These are phyloP conservation scores for Metschnikowia chrysomelidarum DNA, from an alignment of 805 yeast species.

Conservation along the genomic window DNA sequence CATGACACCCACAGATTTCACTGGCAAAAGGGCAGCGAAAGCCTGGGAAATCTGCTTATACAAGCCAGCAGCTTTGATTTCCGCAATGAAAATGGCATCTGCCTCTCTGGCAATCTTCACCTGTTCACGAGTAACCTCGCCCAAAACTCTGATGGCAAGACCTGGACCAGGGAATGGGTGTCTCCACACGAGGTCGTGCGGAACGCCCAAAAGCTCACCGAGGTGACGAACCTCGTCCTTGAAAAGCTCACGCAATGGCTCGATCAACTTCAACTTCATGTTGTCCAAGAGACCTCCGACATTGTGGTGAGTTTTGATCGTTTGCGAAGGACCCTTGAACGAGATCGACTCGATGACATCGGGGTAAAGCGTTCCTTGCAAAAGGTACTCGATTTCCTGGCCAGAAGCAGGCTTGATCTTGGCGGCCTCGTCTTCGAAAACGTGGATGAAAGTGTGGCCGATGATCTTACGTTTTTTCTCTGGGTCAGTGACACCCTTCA, in stretches of 20 bases:
- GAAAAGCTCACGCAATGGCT: slow-evolving; percentile 97
- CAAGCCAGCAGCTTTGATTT: slow-evolving; percentile 89
- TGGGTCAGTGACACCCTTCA: slow-evolving; percentile 95
- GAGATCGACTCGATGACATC: slow-evolving; percentile 98
- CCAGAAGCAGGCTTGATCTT: slow-evolving; percentile 87
- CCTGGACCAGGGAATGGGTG: slow-evolving; percentile 99
- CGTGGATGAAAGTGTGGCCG: slow-evolving; percentile 96
- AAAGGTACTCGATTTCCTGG: slow-evolving; percentile 84
- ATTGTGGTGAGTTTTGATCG: slow-evolving; percentile 98
- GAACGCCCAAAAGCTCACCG: slow-evolving; percentile 92
- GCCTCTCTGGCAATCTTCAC: slow-evolving; percentile 97
- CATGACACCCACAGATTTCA: slow-evolving; percentile 98
- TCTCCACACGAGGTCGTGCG: slow-evolving; percentile 98
- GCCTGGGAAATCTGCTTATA: slow-evolving; percentile 95
- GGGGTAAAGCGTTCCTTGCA: slow-evolving; percentile 97
- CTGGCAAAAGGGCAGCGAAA: slow-evolving; percentile 95
- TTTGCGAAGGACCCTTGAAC: slow-evolving; percentile 99
- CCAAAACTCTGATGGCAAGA: slow-evolving; percentile 95
- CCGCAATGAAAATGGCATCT: slow-evolving; percentile 93
- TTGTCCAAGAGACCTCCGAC: slow-evolving; percentile 97
- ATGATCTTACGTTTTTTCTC: slow-evolving; percentile 98
- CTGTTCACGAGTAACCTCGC: slow-evolving; percentile 92
- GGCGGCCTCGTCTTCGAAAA: slow-evolving; percentile 94
- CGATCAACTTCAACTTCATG: slow-evolving; percentile 97
- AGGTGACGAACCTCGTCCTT: slow-evolving; percentile 97